Evolutionary conservation across 140 eudicot genomes (phyloP), one percentile per base, ranked within the genome.

Genomic region (Stevia rebaudiana): DNA sequence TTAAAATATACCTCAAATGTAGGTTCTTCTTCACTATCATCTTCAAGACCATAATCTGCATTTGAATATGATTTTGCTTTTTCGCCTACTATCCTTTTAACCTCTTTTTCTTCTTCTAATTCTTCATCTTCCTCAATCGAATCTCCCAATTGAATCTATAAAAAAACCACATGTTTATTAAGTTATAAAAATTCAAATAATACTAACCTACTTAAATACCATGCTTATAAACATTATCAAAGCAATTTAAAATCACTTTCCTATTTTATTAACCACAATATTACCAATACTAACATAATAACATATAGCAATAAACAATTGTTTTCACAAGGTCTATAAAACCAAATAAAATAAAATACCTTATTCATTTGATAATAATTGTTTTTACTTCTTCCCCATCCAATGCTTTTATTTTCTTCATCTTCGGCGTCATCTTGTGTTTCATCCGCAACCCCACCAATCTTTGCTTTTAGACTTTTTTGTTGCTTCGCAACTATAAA

Each of bases 31-130:
- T 87, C 90, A 44, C 79, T 76, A 51, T 73, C 88, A 40, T 84
- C 83, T 67, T 79, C 91, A 71, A 87, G 76, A 68, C 96, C 94
- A 63, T 70, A 80, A 65, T 91, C 98, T 52, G 71, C 87, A 78
- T 65, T 65, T 23, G 94, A 78, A 63, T 80, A 78, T 55, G 66
- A 30, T 60, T 70, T 71, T 56, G 81, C 72, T 66, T 63, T 81
- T 31, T 82, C 79, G 30, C 54, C 79, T 79, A 80, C 91, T 76
- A 84, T 67, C 77, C 83, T 81, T 81, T 71, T n/a, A 30, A 80
- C 96, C 76, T 87, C 98, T 31, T 57, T 80, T 76, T 78, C 88
- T 56, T 81, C 95, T 53, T 87, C 91, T n/a, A n/a, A n/a, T n/a
- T 84, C 95, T 67, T 87, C 91, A 48, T 76, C 90, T 55, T 82